Conservation (phyloP, 2,329 filamentous ascomycete genomes). For the Fusarium decemcellulare region DNA sequence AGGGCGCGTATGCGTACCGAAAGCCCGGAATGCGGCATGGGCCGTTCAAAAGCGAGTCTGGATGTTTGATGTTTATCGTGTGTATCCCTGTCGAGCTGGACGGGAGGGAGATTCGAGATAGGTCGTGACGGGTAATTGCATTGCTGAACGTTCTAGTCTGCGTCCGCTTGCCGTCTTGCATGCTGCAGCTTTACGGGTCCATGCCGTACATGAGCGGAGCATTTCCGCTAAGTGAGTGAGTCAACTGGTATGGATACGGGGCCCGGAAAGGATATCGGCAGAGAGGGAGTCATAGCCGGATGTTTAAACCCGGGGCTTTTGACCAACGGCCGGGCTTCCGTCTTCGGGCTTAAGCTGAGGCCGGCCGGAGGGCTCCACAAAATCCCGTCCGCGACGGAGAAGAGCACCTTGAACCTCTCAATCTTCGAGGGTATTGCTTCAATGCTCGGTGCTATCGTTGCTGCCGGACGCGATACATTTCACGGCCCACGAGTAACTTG, state of each 20-base stretch:
- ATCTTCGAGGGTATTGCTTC: not conserved
- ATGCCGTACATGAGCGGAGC: conserved; percentile 1
- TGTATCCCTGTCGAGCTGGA: conserved; percentile 36
- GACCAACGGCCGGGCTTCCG: conserved; percentile 24
- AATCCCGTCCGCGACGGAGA: not conserved
- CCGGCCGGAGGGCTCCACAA: not conserved
- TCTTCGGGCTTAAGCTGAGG: conserved; percentile 16
- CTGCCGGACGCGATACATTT: too few species aligned
- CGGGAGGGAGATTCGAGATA: conserved; percentile 23
- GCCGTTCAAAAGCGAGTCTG: conserved; percentile 51
- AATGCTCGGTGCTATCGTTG: not conserved
- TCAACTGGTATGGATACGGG: not conserved
- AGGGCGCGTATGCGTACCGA: conserved; percentile 57
- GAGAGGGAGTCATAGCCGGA: not conserved
- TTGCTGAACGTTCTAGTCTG: not conserved
- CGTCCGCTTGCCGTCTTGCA: not conserved
- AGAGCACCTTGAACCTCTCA: not conserved
- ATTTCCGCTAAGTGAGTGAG: not conserved
- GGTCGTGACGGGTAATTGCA: conserved; percentile 10
- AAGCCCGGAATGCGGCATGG: conserved; percentile 58
- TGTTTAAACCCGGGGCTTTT: conserved; percentile 6
- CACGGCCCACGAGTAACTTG: too few species aligned
- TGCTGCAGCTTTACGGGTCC: not conserved
- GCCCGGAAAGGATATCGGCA: conserved; percentile 12
- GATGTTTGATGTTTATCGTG: conserved; percentile 52